A percentile compares a stretch with the other conserved stretches of the same genome.
Conservation (phyloP, 2,329 filamentous ascomycete species). For the Aureobasidium sp. region DNA sequence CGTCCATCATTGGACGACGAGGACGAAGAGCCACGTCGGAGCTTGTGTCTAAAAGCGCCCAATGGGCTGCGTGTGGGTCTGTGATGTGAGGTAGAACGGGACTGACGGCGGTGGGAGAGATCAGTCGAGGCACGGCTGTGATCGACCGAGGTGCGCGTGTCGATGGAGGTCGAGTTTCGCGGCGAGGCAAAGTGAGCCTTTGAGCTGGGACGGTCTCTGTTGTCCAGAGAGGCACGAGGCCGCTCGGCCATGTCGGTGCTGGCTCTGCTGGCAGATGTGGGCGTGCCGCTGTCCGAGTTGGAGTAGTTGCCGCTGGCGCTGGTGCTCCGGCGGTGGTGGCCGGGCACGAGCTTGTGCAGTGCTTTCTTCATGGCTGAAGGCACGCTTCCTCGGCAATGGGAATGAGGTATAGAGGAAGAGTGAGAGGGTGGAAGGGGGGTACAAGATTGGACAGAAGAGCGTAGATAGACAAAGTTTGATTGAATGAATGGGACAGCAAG, state of each 20-base stretch:
- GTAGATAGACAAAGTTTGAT: not conserved
- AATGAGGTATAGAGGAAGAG: not conserved
- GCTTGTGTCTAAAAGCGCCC: slow-evolving; percentile 26
- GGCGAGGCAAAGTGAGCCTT: slow-evolving; percentile 3
- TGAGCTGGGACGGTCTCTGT: not conserved
- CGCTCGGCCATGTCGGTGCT: not conserved
- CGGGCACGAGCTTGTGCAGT: slow-evolving; percentile 12
- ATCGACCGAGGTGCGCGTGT: not conserved
- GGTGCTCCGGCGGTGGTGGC: slow-evolving; percentile 11
- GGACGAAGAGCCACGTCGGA: slow-evolving; percentile 23
- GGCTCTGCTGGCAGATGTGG: slow-evolving; percentile 9
- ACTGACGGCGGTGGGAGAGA: not conserved
- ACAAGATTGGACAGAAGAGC: not conserved
- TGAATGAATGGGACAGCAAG: not conserved
- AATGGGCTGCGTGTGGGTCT: slow-evolving; percentile 27
- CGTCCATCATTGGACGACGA: slow-evolving; percentile 29
- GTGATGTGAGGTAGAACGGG: slow-evolving; percentile 15
- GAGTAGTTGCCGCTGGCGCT: slow-evolving; percentile 5
- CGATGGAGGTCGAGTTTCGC: slow-evolving; percentile 1
- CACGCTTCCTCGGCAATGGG: not conserved
- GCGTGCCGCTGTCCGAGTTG: slow-evolving; percentile 10
- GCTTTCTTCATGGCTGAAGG: slow-evolving; percentile 13
- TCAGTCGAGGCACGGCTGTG: not conserved
- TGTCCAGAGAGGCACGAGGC: not conserved
- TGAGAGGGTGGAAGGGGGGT: not conserved